These are phyloP conservation scores for Umbelopsis sp. DNA, from an alignment of 192 early-diverging fungal genomes.

Conservation along the genomic window DNA sequence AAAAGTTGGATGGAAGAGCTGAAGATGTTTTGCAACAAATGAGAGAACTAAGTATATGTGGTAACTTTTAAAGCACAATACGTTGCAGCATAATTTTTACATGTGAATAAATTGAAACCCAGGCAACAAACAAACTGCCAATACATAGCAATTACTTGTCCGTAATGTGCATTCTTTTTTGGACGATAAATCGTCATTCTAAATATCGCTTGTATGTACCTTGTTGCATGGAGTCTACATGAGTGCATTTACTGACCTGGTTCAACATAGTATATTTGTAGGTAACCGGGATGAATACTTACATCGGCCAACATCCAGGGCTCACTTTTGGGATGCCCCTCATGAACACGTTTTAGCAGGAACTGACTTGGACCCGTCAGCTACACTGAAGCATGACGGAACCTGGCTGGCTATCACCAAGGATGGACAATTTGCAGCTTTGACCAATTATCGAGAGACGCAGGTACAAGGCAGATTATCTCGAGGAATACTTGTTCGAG, in stretches of 20 bases:
- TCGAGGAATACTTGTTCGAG: conserved; percentile 47
- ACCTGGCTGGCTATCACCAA: conserved; percentile 55
- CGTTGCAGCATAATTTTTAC: background rate
- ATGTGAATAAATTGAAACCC: background rate
- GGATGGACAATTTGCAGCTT: conserved; percentile 45
- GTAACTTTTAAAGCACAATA: conserved; percentile 48
- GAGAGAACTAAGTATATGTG: conserved; percentile 90
- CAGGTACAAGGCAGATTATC: conserved; percentile 39
- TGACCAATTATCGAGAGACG: conserved; percentile 52
- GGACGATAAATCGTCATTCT: conserved; percentile 39
- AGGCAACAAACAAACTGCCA: background rate
- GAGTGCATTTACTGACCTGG: background rate
- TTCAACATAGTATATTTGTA: conserved; percentile 44
- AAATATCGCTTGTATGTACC: conserved; percentile 44
- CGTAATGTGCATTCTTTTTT: conserved; percentile 50
- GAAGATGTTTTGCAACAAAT: conserved; percentile 87
- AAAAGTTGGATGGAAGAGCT: conserved; percentile 70
- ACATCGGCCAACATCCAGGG: conserved; percentile 39
- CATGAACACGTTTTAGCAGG: conserved; percentile 45
- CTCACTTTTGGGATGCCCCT: conserved; percentile 42
- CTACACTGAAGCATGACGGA: conserved; percentile 23
- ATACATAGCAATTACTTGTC: background rate
- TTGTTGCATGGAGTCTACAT: background rate
- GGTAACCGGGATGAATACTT: conserved; percentile 55
- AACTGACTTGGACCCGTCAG: conserved; percentile 37